Evolutionary conservation across 805 yeast species (phyloP).

Genomic region (Candida pini): DNA sequence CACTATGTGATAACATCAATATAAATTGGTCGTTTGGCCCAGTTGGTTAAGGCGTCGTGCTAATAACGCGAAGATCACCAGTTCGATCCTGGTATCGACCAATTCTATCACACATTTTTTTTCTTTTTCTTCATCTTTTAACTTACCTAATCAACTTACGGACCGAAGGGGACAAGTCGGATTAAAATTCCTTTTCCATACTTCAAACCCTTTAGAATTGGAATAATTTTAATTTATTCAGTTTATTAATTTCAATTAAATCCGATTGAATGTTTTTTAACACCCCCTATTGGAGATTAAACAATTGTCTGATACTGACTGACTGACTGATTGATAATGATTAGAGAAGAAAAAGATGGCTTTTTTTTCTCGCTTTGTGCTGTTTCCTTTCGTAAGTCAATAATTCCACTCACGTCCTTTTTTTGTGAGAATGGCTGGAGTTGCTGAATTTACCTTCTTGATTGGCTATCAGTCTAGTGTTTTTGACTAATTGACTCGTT

Average conservation of each 20-base stretch:
- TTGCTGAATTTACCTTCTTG: no score
- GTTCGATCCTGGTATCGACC: conserved; percentile 88
- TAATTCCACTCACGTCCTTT: no score
- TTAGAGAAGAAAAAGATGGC: no score
- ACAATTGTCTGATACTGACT: no score
- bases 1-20: no score
- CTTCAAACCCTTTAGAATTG: background rate
- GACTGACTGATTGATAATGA: no score
- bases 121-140: background rate
- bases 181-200: background rate
- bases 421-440: no score
- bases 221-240: background rate
- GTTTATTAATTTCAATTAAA: background rate
- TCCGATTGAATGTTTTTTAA: background rate
- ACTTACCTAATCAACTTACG: background rate
- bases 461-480: no score
- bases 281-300: no score
- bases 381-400: no score
- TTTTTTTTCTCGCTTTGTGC: no score
- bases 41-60: conserved; percentile 41
- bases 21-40: conserved; percentile 34
- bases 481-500: no score
- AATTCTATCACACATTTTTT: conserved; percentile 24
- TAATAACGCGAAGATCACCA: conserved; percentile 59
- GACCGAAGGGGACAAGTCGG: background rate